Percentiles rank a stretch among this genome's conserved stretches.
These are phyloP conservation scores for Biscogniauxia sp. DNA, from an alignment of 2,329 filamentous ascomycete genomes.

Conservation along the genomic window DNA sequence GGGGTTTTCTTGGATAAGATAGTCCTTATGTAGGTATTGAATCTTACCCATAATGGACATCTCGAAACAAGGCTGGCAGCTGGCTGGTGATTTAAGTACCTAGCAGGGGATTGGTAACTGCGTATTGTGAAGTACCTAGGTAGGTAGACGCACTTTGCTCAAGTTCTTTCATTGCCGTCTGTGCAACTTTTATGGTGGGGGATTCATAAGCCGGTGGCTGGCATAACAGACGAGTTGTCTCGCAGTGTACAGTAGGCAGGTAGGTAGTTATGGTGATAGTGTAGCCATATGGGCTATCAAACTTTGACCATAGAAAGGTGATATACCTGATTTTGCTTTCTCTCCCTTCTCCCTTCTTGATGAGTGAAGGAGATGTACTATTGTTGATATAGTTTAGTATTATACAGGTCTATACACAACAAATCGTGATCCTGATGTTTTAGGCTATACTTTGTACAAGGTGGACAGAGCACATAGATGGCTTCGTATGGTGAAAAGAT, in stretches of 20 bases:
- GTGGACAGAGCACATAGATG: conserved; percentile 25
- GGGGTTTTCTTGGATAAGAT: background rate
- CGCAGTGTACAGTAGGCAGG: too few relatives aligned
- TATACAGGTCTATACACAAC: conserved; percentile 30
- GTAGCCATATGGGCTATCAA: background rate
- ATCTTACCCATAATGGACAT: background rate
- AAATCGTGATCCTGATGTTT: conserved; percentile 16
- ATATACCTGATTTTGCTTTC: background rate
- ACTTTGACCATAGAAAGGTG: background rate
- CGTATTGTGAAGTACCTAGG: background rate
- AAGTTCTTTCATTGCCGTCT: background rate
- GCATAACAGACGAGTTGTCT: background rate
- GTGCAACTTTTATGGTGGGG: background rate
- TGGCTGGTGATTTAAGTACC: background rate
- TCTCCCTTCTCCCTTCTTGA: background rate
- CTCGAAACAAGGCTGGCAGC: background rate
- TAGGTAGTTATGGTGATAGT: background rate
- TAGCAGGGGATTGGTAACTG: too few relatives aligned
- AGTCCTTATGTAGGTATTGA: background rate
- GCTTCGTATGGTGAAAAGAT: conserved; percentile 5
- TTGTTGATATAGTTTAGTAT: conserved; percentile 16
- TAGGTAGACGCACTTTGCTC: background rate
- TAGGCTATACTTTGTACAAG: conserved; percentile 28
- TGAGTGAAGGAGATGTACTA: background rate
- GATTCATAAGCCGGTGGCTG: background rate